Percentiles rank a stretch among this genome's conserved stretches.
phyloP scores from a whole-genome alignment of 768 basidiomycete species.

The Russula vinacea region DNA sequence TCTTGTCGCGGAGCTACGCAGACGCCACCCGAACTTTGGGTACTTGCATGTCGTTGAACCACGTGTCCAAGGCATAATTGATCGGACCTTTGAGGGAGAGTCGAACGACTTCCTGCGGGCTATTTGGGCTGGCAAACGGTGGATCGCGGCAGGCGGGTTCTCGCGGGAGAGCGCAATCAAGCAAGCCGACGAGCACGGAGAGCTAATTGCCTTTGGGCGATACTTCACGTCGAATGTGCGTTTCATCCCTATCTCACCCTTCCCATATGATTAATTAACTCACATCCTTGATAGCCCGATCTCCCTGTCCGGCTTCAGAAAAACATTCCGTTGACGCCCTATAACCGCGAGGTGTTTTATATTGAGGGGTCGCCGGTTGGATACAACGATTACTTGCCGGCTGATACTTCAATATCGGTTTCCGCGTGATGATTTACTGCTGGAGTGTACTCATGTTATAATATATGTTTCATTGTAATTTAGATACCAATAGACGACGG shows the following conservation, averaged over 20 bases:
- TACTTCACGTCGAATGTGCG: slow-evolving; percentile 38
- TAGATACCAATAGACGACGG: too few species aligned
- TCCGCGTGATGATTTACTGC: slow-evolving; percentile 28
- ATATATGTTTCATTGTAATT: too few species aligned
- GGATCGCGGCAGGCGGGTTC: slow-evolving; percentile 48
- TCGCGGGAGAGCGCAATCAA: slow-evolving; percentile 41
- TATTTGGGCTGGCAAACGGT: slow-evolving; percentile 44
- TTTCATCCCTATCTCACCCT: neutral
- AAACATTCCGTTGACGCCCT: slow-evolving; percentile 31
- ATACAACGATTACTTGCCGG: slow-evolving; percentile 38
- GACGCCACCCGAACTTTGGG: slow-evolving; percentile 42
- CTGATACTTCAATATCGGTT: neutral
- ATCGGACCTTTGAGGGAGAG: slow-evolving; percentile 16
- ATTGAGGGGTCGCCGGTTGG: too few species aligned
- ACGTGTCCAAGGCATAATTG: slow-evolving; percentile 18
- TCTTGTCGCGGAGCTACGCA: slow-evolving; percentile 43
- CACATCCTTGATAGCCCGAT: slow-evolving; percentile 34
- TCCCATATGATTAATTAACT: too few species aligned
- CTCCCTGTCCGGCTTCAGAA: slow-evolving; percentile 34
- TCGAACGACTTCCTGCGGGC: slow-evolving; percentile 46
- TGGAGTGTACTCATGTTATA: too few species aligned
- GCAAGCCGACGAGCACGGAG: slow-evolving; percentile 37
- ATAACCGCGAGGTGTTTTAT: slow-evolving; percentile 34
- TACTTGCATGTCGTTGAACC: slow-evolving; percentile 42
- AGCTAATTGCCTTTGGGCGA: slow-evolving; percentile 41